Percentiles rank a stretch among this genome's conserved stretches.
These are phyloP conservation scores for Curvularia verruculosa DNA, from an alignment of 2,329 filamentous ascomycete genomes.

Conservation along the genomic window DNA sequence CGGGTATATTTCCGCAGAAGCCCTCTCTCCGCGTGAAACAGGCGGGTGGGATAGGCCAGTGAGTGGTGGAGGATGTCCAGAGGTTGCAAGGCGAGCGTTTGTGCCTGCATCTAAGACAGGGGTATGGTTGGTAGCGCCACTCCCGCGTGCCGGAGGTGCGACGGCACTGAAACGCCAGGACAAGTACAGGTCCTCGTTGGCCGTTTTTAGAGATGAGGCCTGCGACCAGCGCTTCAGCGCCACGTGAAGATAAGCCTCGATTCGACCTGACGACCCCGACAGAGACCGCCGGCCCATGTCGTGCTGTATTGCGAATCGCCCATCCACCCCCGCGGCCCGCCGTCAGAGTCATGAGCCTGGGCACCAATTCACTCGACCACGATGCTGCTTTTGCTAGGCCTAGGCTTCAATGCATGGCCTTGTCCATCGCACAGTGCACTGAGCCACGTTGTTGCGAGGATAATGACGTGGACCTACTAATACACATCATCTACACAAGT, in stretches of 20 bases:
- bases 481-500: too few species aligned
- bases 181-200: slow-evolving; percentile 32
- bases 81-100: slow-evolving; percentile 36
- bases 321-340: slow-evolving; percentile 8
- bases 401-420: not conserved
- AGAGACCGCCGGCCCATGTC: slow-evolving; percentile 20
- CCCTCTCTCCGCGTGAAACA: slow-evolving; percentile 42
- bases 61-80: slow-evolving; percentile 30
- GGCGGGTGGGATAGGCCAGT: slow-evolving; percentile 37
- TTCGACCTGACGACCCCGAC: slow-evolving; percentile 38
- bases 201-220: slow-evolving; percentile 20
- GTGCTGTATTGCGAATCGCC: slow-evolving; percentile 24
- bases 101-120: slow-evolving; percentile 28
- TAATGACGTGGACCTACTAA: too few species aligned
- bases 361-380: slow-evolving; percentile 10
- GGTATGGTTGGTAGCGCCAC: slow-evolving; percentile 35
- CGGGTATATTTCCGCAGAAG: slow-evolving; percentile 28
- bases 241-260: slow-evolving; percentile 26
- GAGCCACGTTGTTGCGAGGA: not conserved
- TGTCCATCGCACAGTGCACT: not conserved
- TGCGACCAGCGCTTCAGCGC: slow-evolving; percentile 36
- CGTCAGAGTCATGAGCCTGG: slow-evolving; percentile 13
- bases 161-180: slow-evolving; percentile 26
- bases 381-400: not conserved
- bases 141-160: slow-evolving; percentile 32